phyloP scores from a whole-genome alignment of 2,329 filamentous ascomycete genomes.

The Bipolaris gigantea region DNA sequence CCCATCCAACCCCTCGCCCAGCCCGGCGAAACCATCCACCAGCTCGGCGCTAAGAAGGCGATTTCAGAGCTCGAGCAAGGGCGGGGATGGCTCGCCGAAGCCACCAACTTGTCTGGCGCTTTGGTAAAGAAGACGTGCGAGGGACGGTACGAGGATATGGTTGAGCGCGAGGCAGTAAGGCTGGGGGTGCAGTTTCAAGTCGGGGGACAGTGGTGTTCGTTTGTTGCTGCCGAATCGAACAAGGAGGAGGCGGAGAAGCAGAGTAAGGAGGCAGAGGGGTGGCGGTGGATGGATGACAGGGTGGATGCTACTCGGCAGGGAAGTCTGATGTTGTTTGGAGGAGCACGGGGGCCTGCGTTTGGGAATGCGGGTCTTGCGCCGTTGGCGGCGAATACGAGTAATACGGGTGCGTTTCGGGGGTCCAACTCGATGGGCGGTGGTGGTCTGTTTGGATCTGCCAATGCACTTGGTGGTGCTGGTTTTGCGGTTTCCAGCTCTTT shows the following conservation, averaged over 20 bases:
- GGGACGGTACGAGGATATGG: conserved; percentile 60
- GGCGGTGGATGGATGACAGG: conserved; percentile 34
- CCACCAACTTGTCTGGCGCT: conserved; percentile 44
- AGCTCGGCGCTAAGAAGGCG: conserved; percentile 69
- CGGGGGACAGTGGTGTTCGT: conserved; percentile 70
- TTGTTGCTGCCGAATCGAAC: conserved; percentile 64
- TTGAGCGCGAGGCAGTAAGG: conserved; percentile 66
- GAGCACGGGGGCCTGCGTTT: no score
- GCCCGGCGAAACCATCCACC: conserved; percentile 63
- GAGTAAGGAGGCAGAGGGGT: conserved; percentile 16
- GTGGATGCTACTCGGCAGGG: not conserved
- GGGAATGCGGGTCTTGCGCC: no score
- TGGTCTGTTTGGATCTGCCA: not conserved
- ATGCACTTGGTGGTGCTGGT: not conserved
- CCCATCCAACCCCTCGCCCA: conserved; percentile 57
- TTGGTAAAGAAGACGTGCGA: conserved; percentile 47
- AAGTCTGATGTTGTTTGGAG: no score
- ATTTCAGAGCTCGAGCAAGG: conserved; percentile 70
- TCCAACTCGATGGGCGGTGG: not conserved
- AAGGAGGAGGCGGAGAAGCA: not conserved
- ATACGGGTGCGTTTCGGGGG: not conserved
- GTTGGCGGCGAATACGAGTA: no score
- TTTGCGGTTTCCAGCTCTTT: not conserved
- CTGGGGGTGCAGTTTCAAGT: conserved; percentile 69
- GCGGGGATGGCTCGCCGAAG: conserved; percentile 60